Base-by-base conservation (phyloP, 345 rosid species). In the Diplotaxis tenuifolia region DNA sequence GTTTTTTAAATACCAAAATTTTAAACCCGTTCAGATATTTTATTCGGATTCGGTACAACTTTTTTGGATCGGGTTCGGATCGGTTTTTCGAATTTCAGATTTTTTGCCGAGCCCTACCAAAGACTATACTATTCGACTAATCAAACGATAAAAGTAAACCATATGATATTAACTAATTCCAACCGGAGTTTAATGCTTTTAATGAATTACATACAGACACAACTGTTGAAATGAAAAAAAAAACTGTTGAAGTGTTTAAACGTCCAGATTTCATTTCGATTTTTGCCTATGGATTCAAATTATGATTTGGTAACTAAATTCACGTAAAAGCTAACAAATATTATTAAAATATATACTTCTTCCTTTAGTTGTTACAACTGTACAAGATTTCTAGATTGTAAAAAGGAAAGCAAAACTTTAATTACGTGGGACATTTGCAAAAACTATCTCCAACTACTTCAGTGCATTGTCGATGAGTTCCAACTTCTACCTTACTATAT, bases 361-460 rank as follows among this genome's bases (percentile, higher is more conserved):
- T 28, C 12, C 18, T 56, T 14, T 9, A 4, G 2, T 18, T 28
- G 14, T 16, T 59, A 29, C 23, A 14, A 19, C 20, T 21, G n/a
- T n/a, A 6, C 67, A 38, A 7, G n/a, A 9, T 23, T 18, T 34
- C 20, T 19, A 20, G 14, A 58, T 25, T n/a, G 5, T 5, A 2
- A 12, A 55, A 15, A 32, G 2, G 20, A 21, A 2, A 16, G 16
- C 15, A 53, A 67, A 57, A 42, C 14, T 71, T 70, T 10, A 70
- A 47, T 29, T 70, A 0, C 9, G 66, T 59, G 31, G 66, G 66
- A 20, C 45, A 34, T 25, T 36, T 16, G 21, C 28, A 52, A 10
- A 71, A 15, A 52, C 62, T 55, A 28, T 20, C 58, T 42, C 70
- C 71, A 73, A 67, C 31, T 16, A 58, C 61, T 63, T 67, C 31